These are phyloP conservation scores for Pyricularia grisea DNA, from an alignment of 2,329 filamentous ascomycete genomes.

Conservation along the genomic window DNA sequence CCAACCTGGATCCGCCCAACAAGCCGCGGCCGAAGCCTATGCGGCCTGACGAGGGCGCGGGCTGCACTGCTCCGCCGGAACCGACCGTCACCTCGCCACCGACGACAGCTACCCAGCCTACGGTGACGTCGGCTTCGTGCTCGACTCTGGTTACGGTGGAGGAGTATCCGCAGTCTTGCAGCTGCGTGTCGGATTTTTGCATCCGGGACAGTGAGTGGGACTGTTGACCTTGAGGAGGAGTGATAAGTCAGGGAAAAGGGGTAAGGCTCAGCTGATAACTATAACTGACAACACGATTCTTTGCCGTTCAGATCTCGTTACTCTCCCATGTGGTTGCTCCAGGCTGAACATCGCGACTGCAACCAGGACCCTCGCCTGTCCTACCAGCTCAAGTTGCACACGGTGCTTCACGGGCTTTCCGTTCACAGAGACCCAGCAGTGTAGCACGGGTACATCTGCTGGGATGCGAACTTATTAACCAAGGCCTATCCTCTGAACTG, in stretches of 20 bases:
- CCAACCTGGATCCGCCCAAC: background rate
- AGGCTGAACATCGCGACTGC: slow-evolving; percentile 4
- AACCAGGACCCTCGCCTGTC: slow-evolving; percentile 7
- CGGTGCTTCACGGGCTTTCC: slow-evolving; percentile 8
- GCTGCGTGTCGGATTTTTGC: slow-evolving; percentile 4
- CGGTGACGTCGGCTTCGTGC: slow-evolving; percentile 4
- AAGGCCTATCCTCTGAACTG: background rate
- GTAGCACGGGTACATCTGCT: background rate
- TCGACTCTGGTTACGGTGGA: slow-evolving; percentile 6
- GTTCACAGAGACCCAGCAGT: slow-evolving; percentile 6
- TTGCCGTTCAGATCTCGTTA: slow-evolving; percentile 6
- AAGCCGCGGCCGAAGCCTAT: background rate
- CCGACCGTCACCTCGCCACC: background rate
- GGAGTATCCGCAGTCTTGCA: slow-evolving; percentile 3
- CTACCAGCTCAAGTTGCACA: slow-evolving; percentile 1
- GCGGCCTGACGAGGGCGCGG: background rate
- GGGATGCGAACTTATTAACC: background rate
- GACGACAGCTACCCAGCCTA: background rate
- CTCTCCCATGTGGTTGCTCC: slow-evolving; percentile 7
- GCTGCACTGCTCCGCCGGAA: background rate
- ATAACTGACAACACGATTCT: background rate
- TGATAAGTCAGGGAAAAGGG: background rate
- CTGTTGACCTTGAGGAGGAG: background rate
- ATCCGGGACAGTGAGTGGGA: slow-evolving; percentile 7
- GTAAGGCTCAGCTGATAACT: too few species aligned